phyloP scores from a whole-genome alignment of 257 asterid species.

The Striga asiatica region DNA sequence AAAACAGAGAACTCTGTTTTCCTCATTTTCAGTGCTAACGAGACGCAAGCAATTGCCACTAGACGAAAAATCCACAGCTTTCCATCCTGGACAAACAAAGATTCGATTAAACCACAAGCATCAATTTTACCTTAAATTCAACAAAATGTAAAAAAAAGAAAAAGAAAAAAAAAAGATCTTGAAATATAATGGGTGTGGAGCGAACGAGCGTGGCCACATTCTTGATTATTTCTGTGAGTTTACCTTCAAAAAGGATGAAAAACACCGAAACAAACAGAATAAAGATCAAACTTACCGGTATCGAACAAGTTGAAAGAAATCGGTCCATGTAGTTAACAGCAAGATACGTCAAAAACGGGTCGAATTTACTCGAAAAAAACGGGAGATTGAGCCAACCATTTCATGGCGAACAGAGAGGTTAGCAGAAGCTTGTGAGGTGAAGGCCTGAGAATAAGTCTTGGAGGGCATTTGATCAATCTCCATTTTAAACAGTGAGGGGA shows the following conservation, averaged over 20 bases:
- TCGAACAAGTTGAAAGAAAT: conserved; percentile 37
- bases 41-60: conserved; percentile 48
- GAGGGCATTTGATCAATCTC: conserved; percentile 61
- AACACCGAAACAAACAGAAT: no score
- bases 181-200: no score
- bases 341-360: conserved; percentile 35
- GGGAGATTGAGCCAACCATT: conserved; percentile 28
- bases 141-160: no score
- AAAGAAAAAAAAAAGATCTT: no score
- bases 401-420: conserved; percentile 21
- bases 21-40: conserved; percentile 62
- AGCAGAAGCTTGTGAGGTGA: conserved; percentile 7
- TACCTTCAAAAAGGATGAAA: background rate
- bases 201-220: no score
- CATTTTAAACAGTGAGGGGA: conserved; percentile 14
- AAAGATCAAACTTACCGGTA: conserved; percentile 19
- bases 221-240: no score
- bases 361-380: conserved; percentile 24
- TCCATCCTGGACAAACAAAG: conserved; percentile 39
- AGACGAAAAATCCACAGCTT: conserved; percentile 58
- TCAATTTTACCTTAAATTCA: no score
- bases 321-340: conserved; percentile 66
- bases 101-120: no score
- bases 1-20: conserved; percentile 31
- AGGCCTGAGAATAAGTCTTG: conserved; percentile 18